These are phyloP conservation scores for Cyberlindnera maritima DNA, from an alignment of 805 yeast species.

Conservation along the genomic window DNA sequence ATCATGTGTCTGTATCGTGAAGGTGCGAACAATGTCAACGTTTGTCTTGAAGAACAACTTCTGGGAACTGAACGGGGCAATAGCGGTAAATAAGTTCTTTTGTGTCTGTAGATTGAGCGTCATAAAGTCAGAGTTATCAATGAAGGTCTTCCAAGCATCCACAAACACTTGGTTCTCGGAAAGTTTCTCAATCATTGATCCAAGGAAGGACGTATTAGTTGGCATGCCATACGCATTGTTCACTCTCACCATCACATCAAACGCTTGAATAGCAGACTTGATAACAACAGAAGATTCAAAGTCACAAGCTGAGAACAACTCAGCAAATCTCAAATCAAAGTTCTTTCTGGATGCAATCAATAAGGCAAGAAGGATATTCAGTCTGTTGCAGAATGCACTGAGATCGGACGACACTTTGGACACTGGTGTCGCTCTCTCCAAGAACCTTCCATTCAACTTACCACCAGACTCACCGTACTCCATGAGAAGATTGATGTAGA, in stretches of 20 bases:
- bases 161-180: slow-evolving; percentile 1
- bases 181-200: slow-evolving; percentile 1
- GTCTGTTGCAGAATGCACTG: slow-evolving; percentile 22
- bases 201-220: slow-evolving; percentile 7
- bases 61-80: slow-evolving; percentile 11
- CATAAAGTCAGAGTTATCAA: slow-evolving; percentile 1
- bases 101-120: slow-evolving; percentile 9
- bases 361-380: slow-evolving; percentile 20
- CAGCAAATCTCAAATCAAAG: slow-evolving; percentile 17
- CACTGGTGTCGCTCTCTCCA: slow-evolving; percentile 24
- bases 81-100: slow-evolving; percentile 7
- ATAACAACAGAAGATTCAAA: slow-evolving; percentile 2
- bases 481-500: slow-evolving; percentile 19
- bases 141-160: slow-evolving; percentile 10
- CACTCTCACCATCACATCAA: slow-evolving; percentile 8
- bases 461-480: slow-evolving; percentile 1
- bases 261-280: slow-evolving; percentile 9
- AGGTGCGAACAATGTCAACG: slow-evolving; percentile 7
- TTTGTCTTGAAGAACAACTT: slow-evolving; percentile 11
- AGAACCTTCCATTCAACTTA: slow-evolving; percentile 14
- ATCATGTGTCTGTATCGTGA: neutral
- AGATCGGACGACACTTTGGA: slow-evolving; percentile 16
- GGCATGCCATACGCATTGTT: slow-evolving; percentile 7
- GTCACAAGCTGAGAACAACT: slow-evolving; percentile 14
- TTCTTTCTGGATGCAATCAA: slow-evolving; percentile 15